Base-by-base conservation (phyloP, 768 basidiomycete genomes). In the Lenzites betulinus region DNA sequence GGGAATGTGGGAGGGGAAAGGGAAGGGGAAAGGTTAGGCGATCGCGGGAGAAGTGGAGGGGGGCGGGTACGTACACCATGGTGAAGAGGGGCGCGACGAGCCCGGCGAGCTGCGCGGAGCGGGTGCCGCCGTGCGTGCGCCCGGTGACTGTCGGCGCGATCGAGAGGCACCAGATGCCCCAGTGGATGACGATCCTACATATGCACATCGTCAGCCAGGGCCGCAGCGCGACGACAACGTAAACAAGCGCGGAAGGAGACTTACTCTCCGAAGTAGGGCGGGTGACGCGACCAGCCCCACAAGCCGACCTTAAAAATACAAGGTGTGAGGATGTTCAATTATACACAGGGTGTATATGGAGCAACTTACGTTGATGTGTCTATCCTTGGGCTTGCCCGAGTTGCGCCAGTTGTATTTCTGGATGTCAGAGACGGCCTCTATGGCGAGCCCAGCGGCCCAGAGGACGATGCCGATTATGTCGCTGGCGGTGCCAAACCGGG, bases 181-280 rank as follows among this genome's bases (percentile, higher is more conserved):
- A 86, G 83, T 84, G 86, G 65, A 83, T 85, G 59, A 84, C 69
- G 55, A 84, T 86, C 68, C 82, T 83, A 26, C 15, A n/a, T 2
- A 4, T 30, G 20, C 11, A 20, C 30, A 11, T 4, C 11, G 30
- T 33, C 30, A n/a, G n/a, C n/a, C n/a, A 33, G 30, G 30, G 30
- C 30, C 30, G 30, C 30, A 33, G 30, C 30, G 30, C 11, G 4
- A 33, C 30, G 44, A 38, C 7, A 15, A n/a, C n/a, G n/a, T n/a
- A 11, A 30, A 46, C 23, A 7, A 59, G 20, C 16, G 33, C 55
- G 64, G 60, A 66, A 67, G 28, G 23, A 16, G 1, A 77, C 79
- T 68, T 73, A 86, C 83, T 89, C 88, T 67, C 87, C 87, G 65
- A 88, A 88, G 69, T 88, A 89, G 0, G 86, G 84, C 20, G 88